Base-by-base conservation (phyloP, 768 basidiomycete genomes). In the Cystoderma amianthinum region DNA sequence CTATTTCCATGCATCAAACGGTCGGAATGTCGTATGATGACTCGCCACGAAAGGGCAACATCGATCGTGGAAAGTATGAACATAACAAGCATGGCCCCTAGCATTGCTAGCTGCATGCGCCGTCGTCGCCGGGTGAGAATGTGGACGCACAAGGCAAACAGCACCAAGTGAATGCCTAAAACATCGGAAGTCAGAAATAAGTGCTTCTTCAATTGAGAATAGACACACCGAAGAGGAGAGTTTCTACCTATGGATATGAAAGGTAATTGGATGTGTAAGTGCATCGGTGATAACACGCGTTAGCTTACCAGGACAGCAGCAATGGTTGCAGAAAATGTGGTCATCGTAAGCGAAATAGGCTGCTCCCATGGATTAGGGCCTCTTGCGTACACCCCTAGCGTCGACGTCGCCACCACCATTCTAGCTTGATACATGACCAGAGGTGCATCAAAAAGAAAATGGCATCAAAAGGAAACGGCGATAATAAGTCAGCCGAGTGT, bases 11-110 rank as follows among this genome's bases (percentile, higher is more conserved):
- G 18, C 15, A 46, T 39, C 10, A 55, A 36, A 39, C 18, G 32
- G 22, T 19, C 32, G 2, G 43, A 39, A 15, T 52, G 38, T 5
- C 42, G 38, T 20, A 52, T 36, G 10, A 41, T 21, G 5, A 55
- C 18, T 22, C 39, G 36, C 45, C 47, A 52, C 9, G 51, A 48
- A 6, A 55, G 23, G n/a, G 43, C 53, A 17, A 55, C 30, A 42
- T 57, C 56, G 5, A 41, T 45, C n/a, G 55, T 54, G 0, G 55
- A 44, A 6, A 54, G 41, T 0, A 49, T 18, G 39, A 54, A 54
- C 53, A 52, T 54, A 9, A 49, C 36, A 12, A 44, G 17, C 9
- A 48, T 47, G 7, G 51, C 48, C 18, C 22, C 43, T 13, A 54
- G 39, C 40, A 56, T 52, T 19, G 41, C 17, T 21, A 45, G 40